A percentile compares a stretch with the other conserved stretches of the same genome.
phyloP scores from a whole-genome alignment of 441 rosid species.

The Mallotus repandus region DNA sequence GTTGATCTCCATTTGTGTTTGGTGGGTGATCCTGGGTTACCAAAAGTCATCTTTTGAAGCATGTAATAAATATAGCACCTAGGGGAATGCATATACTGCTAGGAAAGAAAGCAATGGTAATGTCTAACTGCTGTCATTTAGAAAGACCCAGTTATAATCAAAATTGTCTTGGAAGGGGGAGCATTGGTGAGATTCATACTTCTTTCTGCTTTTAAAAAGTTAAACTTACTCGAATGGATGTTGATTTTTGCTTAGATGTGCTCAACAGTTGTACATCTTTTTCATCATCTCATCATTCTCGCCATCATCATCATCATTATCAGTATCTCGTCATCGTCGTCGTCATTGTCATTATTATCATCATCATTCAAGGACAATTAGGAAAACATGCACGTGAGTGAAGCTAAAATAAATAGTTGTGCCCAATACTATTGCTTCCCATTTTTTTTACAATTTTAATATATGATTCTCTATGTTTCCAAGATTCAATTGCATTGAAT shows the following conservation, averaged over 20 bases:
- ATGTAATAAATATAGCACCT: conserved; percentile 96
- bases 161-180: conserved; percentile 99
- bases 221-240: conserved; percentile 3
- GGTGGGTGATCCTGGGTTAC: conserved; percentile 99
- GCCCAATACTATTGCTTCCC: too few relatives aligned
- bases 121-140: conserved; percentile 99
- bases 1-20: conserved; percentile 96
- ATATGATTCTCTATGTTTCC: too few relatives aligned
- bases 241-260: not conserved
- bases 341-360: too few relatives aligned
- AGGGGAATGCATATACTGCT: conserved; percentile 95
- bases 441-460: too few relatives aligned
- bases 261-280: too few relatives aligned
- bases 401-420: too few relatives aligned
- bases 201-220: conserved; percentile 12
- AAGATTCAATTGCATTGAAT: too few relatives aligned
- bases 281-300: too few relatives aligned
- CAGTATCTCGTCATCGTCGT: too few relatives aligned
- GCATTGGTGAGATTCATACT: conserved; percentile 69
- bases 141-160: conserved; percentile 95
- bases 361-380: too few relatives aligned
- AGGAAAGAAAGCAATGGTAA: conserved; percentile 99
- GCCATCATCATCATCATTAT: too few relatives aligned
- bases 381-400: too few relatives aligned
- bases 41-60: conserved; percentile 99